These are phyloP conservation scores for Podospora pseudoanserina DNA, from an alignment of 495 filamentous ascomycete genomes.

Conservation along the genomic window DNA sequence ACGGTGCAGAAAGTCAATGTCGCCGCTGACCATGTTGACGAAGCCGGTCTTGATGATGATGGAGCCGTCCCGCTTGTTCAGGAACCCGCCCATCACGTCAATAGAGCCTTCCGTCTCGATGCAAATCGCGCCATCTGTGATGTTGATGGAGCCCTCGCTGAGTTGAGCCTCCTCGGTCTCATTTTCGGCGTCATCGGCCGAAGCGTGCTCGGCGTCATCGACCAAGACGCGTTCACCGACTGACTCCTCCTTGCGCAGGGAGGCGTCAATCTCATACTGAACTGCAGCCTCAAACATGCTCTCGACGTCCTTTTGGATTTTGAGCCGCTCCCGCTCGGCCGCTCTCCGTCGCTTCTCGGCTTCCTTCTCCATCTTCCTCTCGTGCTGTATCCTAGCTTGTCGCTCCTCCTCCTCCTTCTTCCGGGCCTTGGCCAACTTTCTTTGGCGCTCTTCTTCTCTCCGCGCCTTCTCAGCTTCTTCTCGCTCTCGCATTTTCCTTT, in stretches of 20 bases:
- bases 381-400: neutral
- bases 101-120: neutral
- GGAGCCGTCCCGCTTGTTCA: neutral
- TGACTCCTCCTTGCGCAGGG: neutral
- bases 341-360: neutral
- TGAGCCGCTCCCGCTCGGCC: neutral
- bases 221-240: neutral
- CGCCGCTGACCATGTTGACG: neutral
- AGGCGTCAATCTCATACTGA: neutral
- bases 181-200: neutral
- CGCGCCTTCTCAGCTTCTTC: neutral
- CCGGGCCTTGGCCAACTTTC: neutral
- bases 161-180: neutral
- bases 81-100: neutral
- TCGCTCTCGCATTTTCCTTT: neutral
- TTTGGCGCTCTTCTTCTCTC: neutral
- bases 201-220: neutral
- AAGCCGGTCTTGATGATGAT: neutral
- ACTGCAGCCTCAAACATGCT: neutral
- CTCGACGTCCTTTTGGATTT: neutral
- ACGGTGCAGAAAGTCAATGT: neutral
- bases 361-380: neutral
- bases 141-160: neutral
- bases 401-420: neutral
- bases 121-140: neutral